These are phyloP conservation scores for Alternaria viburni DNA, from an alignment of 2,329 filamentous ascomycete species.

Conservation along the genomic window DNA sequence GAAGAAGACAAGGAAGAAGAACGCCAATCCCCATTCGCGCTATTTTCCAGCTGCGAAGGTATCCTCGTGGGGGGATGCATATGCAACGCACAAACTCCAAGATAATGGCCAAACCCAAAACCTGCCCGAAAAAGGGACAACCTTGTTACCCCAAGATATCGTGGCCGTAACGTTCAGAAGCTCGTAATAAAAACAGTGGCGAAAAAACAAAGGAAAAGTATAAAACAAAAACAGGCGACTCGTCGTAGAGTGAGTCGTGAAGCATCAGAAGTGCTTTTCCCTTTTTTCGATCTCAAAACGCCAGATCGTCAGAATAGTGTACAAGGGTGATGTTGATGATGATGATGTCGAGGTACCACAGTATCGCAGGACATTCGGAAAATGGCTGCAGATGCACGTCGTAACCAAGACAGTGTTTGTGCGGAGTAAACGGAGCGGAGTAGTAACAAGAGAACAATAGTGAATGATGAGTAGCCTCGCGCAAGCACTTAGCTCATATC, in stretches of 20 bases:
- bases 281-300: constrained; percentile 19
- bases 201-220: constrained; percentile 16
- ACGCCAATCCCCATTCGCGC: constrained; percentile 41
- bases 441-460: background rate
- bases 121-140: constrained; percentile 6
- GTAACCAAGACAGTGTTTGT: constrained; percentile 12
- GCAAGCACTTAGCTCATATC: constrained; percentile 52
- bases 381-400: constrained; percentile 16
- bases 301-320: constrained; percentile 10
- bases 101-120: constrained; percentile 6
- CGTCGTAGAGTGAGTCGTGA: constrained; percentile 9
- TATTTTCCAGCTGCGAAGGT: constrained; percentile 36
- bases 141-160: constrained; percentile 9
- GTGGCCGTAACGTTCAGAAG: constrained; percentile 19
- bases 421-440: background rate
- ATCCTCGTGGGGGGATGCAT: constrained; percentile 35
- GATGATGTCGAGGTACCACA: constrained; percentile 7
- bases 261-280: constrained; percentile 21
- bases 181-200: constrained; percentile 12
- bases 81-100: constrained; percentile 34
- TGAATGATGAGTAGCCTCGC: background rate
- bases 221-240: constrained; percentile 9
- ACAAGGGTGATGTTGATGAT: constrained; percentile 16
- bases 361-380: constrained; percentile 17
- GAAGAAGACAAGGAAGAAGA: constrained; percentile 17